Base-by-base conservation (phyloP, 2,329 filamentous ascomycete species). In the Cercospora citrullina region DNA sequence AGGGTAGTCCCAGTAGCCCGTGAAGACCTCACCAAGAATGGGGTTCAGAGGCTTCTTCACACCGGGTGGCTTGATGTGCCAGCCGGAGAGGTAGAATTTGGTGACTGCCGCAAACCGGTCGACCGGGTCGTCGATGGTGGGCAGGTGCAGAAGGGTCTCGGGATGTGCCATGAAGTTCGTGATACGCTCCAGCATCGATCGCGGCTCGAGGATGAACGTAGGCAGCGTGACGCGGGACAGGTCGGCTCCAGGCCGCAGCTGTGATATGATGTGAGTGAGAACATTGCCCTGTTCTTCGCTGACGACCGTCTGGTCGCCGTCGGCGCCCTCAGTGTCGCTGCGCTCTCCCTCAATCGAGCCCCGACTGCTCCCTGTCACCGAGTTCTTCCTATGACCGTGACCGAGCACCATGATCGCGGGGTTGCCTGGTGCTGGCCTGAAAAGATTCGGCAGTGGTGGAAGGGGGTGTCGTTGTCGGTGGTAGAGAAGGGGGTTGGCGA, bases 101-200 rank as follows among this genome's bases (percentile, higher is more conserved):
- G 97, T 92, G 60, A 99, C 95, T 14, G 93, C 92, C 31, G 98
- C 89, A 77, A 99, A 99, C 79, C 95, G 89, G 76, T 94, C 85
- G 66, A 93, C 84, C 1, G 95, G 94, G 77, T 99, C 94, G 62
- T 98, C 91, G 74, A 97, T 91, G 58, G 88, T 84, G 55, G 94
- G 87, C 80, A 98, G 95, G 36, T 91, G 90, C 4, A 99, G 88
- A 33, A 99, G 89, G 77, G 93, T 96, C 81, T 99, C 95, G 48
- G 95, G 95, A 79, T 99, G 95, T 75, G 94, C 96, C 95, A 99
- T 99, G 85, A 99, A 99, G 84, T 99, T 99, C 77, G 95, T 99
- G 79, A 99, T 99, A 75, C 95, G 89, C 82, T 99, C 95, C 75
- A 99, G 84, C 95, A 99, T 99, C 75, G 94, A 97, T 77, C 94